Base-by-base conservation (phyloP, 2,329 filamentous ascomycete species). In the Penicillium sp. region DNA sequence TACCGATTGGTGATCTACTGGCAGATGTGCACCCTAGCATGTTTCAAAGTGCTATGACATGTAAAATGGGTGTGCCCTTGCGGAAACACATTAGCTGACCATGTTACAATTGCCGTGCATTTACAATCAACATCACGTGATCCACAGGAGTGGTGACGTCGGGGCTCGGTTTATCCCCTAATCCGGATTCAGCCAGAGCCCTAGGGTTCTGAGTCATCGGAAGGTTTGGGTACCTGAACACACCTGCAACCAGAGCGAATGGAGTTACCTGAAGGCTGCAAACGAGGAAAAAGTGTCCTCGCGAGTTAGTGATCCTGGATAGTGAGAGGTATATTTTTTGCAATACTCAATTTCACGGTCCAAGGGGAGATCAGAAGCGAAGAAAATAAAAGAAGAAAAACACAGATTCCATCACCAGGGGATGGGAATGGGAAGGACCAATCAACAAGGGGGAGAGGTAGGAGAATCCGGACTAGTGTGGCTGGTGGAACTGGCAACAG, bases 401-500 rank as follows among this genome's bases (percentile, higher is more conserved):
- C 46, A 18, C n/a, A 31, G 8, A 49, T 7, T 55, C 61, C 61
- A 65, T 63, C 55, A 27, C 24, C 24, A 60, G 36, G 39, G 47
- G 49, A 46, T 52, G 34, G 34, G 34, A 36, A 48, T 45, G 40
- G 24, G 47, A 52, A 44, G 24, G 49, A 52, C 61, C 59, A 63
- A 63, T 62, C 34, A 56, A 48, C 40, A 38, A 38, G 29, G 34
- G 48, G 52, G 32, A 49, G 44, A 48, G 32, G 50, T 45, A 46
- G 56, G 32, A 55, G 58, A 58, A 58, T 56, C 16, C 34, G 56
- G 55, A 45, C 47, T 52, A 63, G 48, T 46, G 55, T 56, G 51
- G 55, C 45, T 52, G 55, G 63, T 65, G 63, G 63, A 65, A 62
- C 57, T 59, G 48, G 51, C 52, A 52, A 43, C 43, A 55, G 47